A percentile compares a stretch with the other conserved stretches of the same genome.
Evolutionary conservation across 2,329 filamentous ascomycete species (phyloP).

Genomic region (Monilinia laxa): DNA sequence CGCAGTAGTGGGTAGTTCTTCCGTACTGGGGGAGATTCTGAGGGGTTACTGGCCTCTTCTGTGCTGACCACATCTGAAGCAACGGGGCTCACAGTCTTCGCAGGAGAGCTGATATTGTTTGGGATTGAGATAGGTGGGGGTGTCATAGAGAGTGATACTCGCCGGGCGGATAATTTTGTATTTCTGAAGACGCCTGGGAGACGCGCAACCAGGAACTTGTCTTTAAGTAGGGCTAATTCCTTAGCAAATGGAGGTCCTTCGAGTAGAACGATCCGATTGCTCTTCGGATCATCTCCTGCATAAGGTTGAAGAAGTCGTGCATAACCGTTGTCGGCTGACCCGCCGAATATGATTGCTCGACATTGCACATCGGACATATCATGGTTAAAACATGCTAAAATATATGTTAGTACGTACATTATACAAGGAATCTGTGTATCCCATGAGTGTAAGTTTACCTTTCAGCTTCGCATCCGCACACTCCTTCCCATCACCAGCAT

Average conservation of each 20-base stretch:
- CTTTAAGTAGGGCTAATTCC: constrained; percentile 41
- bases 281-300: constrained; percentile 32
- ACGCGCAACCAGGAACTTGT: constrained; percentile 33
- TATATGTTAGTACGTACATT: not conserved
- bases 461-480: constrained; percentile 45
- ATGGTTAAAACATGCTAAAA: constrained; percentile 40
- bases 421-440: not conserved
- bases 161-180: constrained; percentile 33
- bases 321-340: constrained; percentile 46
- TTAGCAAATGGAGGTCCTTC: constrained; percentile 44
- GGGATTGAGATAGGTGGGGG: constrained; percentile 16
- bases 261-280: constrained; percentile 42
- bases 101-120: constrained; percentile 21
- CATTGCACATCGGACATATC: constrained; percentile 44
- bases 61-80: constrained; percentile 6
- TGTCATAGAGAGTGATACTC: constrained; percentile 24
- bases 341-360: constrained; percentile 45
- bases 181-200: constrained; percentile 29
- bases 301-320: constrained; percentile 44
- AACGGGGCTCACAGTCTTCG: not conserved
- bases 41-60: constrained; percentile 1
- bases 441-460: constrained; percentile 10
- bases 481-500: constrained; percentile 47
- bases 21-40: not conserved
- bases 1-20: not conserved